Base-by-base conservation (phyloP, 345 rosid species). In the Eucalyptus rudis region DNA sequence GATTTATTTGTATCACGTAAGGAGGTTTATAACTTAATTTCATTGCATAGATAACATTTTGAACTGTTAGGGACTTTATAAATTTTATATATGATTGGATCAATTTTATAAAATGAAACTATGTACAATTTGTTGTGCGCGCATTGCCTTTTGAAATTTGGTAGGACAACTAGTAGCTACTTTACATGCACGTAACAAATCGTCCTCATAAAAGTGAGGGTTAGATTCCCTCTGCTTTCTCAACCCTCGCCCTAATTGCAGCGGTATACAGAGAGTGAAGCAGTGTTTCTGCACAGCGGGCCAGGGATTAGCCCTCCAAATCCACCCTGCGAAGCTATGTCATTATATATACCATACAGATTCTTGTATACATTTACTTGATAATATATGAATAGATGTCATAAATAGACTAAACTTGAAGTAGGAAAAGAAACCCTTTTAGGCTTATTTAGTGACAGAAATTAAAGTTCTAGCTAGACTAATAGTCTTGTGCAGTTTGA, bases 31-130 rank as follows among this genome's bases (percentile, higher is more conserved):
- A 6, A 36, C 27, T 10, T 19, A 0, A 19, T 20, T 19, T 36
- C 24, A 33, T 71, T 5, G 19, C 24, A 33, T 33, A 5, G 14
- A 0, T 19, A 10, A 10, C 1, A 2, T 36, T 20, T 7, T 5
- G 44, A 17, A 33, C 1, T 68, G 5, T 52, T 52, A 19, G 25
- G 0, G 58, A 52, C 1, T 52, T 33, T 20, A 11, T 19, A 17
- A 1, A 0, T 33, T 5, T 68, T 19, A 10, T 20, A 19, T 5
- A 2, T 5, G 83, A 6, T 36, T 24, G 8, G 4, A 76, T 76
- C 45, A 3, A 76, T 36, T 1, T 62, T 62, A 62, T 62, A 12
- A 64, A n/a, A 13, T 6, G 19, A 29, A 64, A 64, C 17, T 64
- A 1, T 0, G 71, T 14, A 62, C 68, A 12, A 29, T 62, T 62